These are phyloP conservation scores for Nothophaeocryptopus gaeumannii DNA, from an alignment of 2,329 filamentous ascomycete species.

Conservation along the genomic window DNA sequence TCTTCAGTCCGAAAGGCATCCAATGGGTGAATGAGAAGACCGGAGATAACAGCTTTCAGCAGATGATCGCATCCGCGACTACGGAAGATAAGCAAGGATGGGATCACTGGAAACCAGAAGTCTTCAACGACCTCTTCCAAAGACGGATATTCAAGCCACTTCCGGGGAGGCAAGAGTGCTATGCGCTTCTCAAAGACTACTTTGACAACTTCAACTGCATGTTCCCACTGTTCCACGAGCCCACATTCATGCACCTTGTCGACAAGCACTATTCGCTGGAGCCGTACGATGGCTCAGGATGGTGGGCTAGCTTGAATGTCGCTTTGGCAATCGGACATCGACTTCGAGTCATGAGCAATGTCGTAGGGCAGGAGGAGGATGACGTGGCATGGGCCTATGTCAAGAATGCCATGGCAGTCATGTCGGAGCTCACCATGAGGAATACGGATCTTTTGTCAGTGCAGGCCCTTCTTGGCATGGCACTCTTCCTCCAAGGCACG, in stretches of 20 bases:
- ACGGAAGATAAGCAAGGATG: slow-evolving; percentile 91
- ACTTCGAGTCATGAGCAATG: slow-evolving; percentile 89
- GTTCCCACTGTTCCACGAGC: slow-evolving; percentile 95
- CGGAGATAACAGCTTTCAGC: slow-evolving; percentile 89
- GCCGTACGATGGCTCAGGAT: slow-evolving; percentile 90
- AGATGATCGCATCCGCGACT: slow-evolving; percentile 85
- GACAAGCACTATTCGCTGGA: slow-evolving; percentile 90
- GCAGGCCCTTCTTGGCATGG: slow-evolving; percentile 88
- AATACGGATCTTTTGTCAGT: slow-evolving; percentile 95
- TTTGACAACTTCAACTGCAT: slow-evolving; percentile 99
- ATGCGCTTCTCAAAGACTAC: slow-evolving; percentile 86
- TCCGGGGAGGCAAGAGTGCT: slow-evolving; percentile 79
- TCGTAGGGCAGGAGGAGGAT: slow-evolving; percentile 86
- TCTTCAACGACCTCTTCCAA: slow-evolving; percentile 88
- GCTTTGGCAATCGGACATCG: slow-evolving; percentile 90
- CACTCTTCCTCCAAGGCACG: slow-evolving; percentile 90
- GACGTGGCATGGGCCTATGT: slow-evolving; percentile 92
- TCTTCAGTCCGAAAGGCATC: slow-evolving; percentile 96
- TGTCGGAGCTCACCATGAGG: slow-evolving; percentile 89
- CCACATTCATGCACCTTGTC: slow-evolving; percentile 96
- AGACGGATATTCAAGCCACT: slow-evolving; percentile 79
- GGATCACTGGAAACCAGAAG: slow-evolving; percentile 97
- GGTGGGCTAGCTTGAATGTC: slow-evolving; percentile 97
- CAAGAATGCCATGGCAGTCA: slow-evolving; percentile 93
- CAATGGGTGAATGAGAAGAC: slow-evolving; percentile 98